Conservation (phyloP, 2,329 filamentous ascomycete genomes). For the Ophiostoma sp. region DNA sequence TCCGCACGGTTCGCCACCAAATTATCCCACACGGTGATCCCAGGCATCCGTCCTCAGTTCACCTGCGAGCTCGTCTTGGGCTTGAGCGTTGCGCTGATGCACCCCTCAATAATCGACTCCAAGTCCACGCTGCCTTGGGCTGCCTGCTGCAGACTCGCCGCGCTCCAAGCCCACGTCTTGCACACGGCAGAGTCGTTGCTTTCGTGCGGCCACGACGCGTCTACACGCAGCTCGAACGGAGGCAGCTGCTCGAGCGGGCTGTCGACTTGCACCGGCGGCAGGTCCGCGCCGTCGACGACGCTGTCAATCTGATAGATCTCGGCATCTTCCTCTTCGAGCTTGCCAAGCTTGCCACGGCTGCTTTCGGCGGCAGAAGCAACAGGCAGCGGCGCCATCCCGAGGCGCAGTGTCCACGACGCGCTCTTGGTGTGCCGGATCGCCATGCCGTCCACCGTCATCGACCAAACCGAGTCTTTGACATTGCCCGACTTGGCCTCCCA, state of each 20-base stretch:
- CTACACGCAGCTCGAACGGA: constrained; percentile 24
- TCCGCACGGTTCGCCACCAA: too few species aligned
- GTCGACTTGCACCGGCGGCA: constrained; percentile 33
- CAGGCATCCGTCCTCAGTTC: neutral
- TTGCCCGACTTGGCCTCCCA: constrained; percentile 14
- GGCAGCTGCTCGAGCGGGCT: constrained; percentile 23
- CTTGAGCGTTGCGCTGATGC: constrained; percentile 21
- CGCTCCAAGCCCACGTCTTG: constrained; percentile 23
- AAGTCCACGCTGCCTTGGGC: neutral
- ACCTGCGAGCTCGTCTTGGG: constrained; percentile 6
- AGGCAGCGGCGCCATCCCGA: constrained; percentile 26
- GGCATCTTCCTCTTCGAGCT: constrained; percentile 33
- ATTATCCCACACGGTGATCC: too few species aligned
- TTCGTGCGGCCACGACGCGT: constrained; percentile 24
- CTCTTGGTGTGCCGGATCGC: constrained; percentile 24
- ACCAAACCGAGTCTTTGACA: constrained; percentile 25
- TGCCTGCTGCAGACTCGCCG: neutral
- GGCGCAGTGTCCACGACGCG: constrained; percentile 32
- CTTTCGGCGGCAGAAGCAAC: neutral
- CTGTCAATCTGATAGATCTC: constrained; percentile 34
- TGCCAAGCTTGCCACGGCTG: constrained; percentile 8
- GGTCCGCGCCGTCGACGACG: constrained; percentile 17
- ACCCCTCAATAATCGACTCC: constrained; percentile 21
- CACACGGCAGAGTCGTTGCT: constrained; percentile 14
- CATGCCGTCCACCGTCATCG: constrained; percentile 25